These are phyloP conservation scores for Hordeum pubiflorum DNA, from an alignment of 202 grass and related monocot species.

Conservation along the genomic window DNA sequence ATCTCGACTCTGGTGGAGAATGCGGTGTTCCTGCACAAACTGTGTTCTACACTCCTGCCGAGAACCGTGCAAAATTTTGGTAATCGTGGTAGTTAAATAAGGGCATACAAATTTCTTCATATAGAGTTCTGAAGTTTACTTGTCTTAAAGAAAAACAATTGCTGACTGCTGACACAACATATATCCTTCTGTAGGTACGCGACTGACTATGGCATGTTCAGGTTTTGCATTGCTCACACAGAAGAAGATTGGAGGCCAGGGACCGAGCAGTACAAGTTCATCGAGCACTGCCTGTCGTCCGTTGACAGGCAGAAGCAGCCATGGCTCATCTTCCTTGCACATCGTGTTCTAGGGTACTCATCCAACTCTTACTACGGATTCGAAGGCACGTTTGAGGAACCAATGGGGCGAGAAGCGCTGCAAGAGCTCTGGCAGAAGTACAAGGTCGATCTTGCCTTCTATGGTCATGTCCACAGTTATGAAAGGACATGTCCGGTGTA, in stretches of 20 bases:
- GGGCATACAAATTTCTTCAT: not conserved
- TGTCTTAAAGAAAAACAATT: not conserved
- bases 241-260: slow-evolving; percentile 76
- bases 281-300: slow-evolving; percentile 71
- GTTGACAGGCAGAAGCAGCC: slow-evolving; percentile 83
- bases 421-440: slow-evolving; percentile 93
- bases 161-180: not conserved
- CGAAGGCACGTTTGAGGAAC: slow-evolving; percentile 63
- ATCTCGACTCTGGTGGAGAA: slow-evolving; percentile 64
- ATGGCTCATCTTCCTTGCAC: slow-evolving; percentile 84
- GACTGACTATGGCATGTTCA: slow-evolving; percentile 80
- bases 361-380: slow-evolving; percentile 45
- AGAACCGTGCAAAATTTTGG: slow-evolving; percentile 82
- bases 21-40: slow-evolving; percentile 72
- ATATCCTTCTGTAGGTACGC: slow-evolving; percentile 36
- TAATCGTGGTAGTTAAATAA: not conserved
- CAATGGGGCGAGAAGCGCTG: slow-evolving; percentile 66
- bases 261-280: slow-evolving; percentile 82
- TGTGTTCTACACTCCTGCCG: slow-evolving; percentile 75
- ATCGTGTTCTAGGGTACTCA: slow-evolving; percentile 85
- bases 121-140: not conserved
- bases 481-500: slow-evolving; percentile 88
- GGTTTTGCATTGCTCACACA: slow-evolving; percentile 73
- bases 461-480: slow-evolving; percentile 79
- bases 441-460: slow-evolving; percentile 85